Evolutionary conservation across 192 early-diverging fungal genomes (phyloP), one percentile per base, ranked within the genome.

Genomic region (Powellomyces hirtus): DNA sequence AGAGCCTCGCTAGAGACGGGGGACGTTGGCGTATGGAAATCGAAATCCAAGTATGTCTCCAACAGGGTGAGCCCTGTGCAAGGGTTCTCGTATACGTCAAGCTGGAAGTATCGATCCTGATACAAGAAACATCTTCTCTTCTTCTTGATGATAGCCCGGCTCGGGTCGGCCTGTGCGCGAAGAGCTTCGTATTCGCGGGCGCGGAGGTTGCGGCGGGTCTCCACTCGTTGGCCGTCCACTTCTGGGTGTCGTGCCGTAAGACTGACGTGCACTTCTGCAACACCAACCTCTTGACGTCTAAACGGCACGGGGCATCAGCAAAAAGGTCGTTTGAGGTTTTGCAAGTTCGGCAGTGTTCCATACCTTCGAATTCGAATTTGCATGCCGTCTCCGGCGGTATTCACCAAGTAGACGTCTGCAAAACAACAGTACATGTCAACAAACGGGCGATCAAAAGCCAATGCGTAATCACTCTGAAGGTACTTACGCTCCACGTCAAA

Each of bases 21-120:
- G 27, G 52, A 34, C 11, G 42, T 42, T 16, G 56, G 31, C 31
- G 40, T 29, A 33, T 45, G 30, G 38, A 56, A 63, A 20, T 79
- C 75, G 59, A 66, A 79, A 50, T 79, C 77, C 29, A 79, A 46
- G 53, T 79, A 79, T 13, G 64, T 67, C 52, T 80, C 79, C 67
- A 80, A 37, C n/a, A 80, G 59, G n/a, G 71, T 70, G 26, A 80
- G 46, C 1, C 75, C 79, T 26, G 51, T 8, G 46, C 50, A 38
- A 29, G 79, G 76, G 29, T 26, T 38, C 45, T 49, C 49, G 68
- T 71, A 80, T 16, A 73, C 46, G 61, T 80, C 79, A 10, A 80
- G 66, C 62, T 80, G 79, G 65, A 71, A 80, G 57, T 77, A 80
- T 10, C 71, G 68, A 36, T 80, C 76, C 8, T 77, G 66, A 59